Evolutionary conservation across 2,329 filamentous ascomycete genomes (phyloP).

Genomic region (Fonsecaea erecta): DNA sequence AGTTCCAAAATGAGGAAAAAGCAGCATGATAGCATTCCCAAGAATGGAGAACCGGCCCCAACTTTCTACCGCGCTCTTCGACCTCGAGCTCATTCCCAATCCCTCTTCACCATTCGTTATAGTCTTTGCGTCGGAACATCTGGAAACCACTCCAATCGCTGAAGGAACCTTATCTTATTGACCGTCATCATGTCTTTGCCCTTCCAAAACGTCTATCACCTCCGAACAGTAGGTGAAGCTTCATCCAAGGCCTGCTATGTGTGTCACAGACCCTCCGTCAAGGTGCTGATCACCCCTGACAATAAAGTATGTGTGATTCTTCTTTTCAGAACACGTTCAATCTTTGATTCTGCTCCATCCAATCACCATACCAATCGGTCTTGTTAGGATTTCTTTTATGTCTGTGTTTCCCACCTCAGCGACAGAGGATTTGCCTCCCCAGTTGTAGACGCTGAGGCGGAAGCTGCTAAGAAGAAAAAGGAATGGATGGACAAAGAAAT

Average conservation of each 20-base stretch:
- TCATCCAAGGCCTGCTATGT: slow-evolving; percentile 83
- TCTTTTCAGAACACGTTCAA: background rate
- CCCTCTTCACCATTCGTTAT: background rate
- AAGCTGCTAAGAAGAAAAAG: slow-evolving; percentile 49
- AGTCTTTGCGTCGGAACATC: background rate
- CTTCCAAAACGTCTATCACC: slow-evolving; percentile 78
- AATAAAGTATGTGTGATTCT: slow-evolving; percentile 69
- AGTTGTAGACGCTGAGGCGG: slow-evolving; percentile 51
- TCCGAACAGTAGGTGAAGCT: slow-evolving; percentile 84
- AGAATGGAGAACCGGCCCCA: slow-evolving; percentile 19
- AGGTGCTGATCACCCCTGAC: slow-evolving; percentile 85
- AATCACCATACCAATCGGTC: slow-evolving; percentile 13
- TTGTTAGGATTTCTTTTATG: slow-evolving; percentile 82
- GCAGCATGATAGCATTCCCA: background rate
- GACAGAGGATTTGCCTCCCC: slow-evolving; percentile 78
- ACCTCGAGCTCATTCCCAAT: background rate
- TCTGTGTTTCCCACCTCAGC: slow-evolving; percentile 80
- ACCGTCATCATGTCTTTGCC: slow-evolving; percentile 22
- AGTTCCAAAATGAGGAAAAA: background rate
- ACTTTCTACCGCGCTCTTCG: slow-evolving; percentile 20
- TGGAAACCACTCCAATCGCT: background rate
- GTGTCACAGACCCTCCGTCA: slow-evolving; percentile 86
- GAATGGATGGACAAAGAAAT: slow-evolving; percentile 52
- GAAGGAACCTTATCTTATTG: background rate
- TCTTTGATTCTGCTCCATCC: background rate